Percentiles rank a stretch among this genome's conserved stretches.
Evolutionary conservation across 805 yeast species (phyloP).

Genomic region (Kazachstania bromeliacearum): DNA sequence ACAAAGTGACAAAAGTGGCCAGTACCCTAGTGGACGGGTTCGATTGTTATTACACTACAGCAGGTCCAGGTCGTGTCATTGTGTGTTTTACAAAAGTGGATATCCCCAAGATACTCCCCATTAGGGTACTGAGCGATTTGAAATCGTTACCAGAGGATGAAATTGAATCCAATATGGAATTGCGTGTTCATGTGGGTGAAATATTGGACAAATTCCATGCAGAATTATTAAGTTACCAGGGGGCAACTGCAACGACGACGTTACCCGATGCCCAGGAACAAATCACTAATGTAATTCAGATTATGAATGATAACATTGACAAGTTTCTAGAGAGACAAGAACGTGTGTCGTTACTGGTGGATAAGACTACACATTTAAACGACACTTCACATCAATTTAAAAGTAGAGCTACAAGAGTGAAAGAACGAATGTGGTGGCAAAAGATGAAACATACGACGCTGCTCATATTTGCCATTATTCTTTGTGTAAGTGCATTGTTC

Average conservation of each 20-base stretch:
- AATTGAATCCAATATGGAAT: slow-evolving; percentile 16
- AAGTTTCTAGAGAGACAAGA: slow-evolving; percentile 68
- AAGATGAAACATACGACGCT: slow-evolving; percentile 33
- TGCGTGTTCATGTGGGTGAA: slow-evolving; percentile 18
- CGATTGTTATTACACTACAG: slow-evolving; percentile 28
- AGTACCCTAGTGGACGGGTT: slow-evolving; percentile 24
- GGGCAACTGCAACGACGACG: slow-evolving; percentile 1
- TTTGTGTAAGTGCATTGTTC: slow-evolving; percentile 17
- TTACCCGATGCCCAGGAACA: slow-evolving; percentile 24
- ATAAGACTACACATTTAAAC: slow-evolving; percentile 68
- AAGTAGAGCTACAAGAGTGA: slow-evolving; percentile 53
- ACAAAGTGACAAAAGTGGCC: slow-evolving; percentile 28
- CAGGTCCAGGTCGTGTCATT: slow-evolving; percentile 10
- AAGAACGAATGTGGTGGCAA: slow-evolving; percentile 62
- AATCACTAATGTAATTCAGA: slow-evolving; percentile 24
- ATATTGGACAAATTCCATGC: slow-evolving; percentile 25
- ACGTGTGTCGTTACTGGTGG: slow-evolving; percentile 58
- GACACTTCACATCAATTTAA: slow-evolving; percentile 60
- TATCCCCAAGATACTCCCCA: slow-evolving; percentile 26
- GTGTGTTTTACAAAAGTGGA: slow-evolving; percentile 22
- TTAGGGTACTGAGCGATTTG: slow-evolving; percentile 26
- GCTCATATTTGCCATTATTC: slow-evolving; percentile 16
- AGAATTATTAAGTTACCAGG: slow-evolving; percentile 18
- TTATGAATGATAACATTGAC: slow-evolving; percentile 32
- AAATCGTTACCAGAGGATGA: slow-evolving; percentile 15